phyloP scores from a whole-genome alignment of 2,329 filamentous ascomycete genomes.

The Sporothrix brasiliensis region DNA sequence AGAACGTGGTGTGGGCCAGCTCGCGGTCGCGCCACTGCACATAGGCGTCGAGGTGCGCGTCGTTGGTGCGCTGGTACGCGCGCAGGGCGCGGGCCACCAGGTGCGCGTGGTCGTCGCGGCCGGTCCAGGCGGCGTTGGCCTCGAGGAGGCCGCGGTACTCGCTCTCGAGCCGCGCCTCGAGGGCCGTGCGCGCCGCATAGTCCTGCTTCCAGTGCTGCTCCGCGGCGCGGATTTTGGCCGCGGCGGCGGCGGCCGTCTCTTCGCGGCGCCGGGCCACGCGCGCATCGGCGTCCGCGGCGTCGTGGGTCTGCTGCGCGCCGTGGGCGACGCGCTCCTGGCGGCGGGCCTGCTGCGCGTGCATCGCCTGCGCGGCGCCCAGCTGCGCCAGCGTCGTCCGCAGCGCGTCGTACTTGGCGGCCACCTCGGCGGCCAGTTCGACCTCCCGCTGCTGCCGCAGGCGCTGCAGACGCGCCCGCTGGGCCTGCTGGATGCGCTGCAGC shows the following conservation, averaged over 20 bases:
- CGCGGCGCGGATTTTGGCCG: conserved; percentile 40
- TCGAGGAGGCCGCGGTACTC: conserved; percentile 44
- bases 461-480: conserved; percentile 44
- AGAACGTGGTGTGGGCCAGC: conserved; percentile 44
- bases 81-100: conserved; percentile 42
- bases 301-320: conserved; percentile 33
- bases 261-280: conserved; percentile 43
- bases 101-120: conserved; percentile 26
- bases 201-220: conserved; percentile 47
- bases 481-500: conserved; percentile 32
- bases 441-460: conserved; percentile 48
- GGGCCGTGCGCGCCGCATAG: conserved; percentile 46
- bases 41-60: conserved; percentile 43
- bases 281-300: conserved; percentile 35
- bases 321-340: conserved; percentile 42
- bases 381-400: conserved; percentile 17
- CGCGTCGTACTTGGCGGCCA: conserved; percentile 25
- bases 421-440: conserved; percentile 41
- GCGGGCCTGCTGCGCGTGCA: conserved; percentile 46
- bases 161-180: conserved; percentile 51
- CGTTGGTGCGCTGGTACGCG: conserved; percentile 47
- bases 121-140: conserved; percentile 45
- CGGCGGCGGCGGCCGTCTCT: conserved; percentile 42
- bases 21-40: conserved; percentile 50
- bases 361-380: conserved; percentile 26